Conservation (phyloP, 495 filamentous ascomycete genomes). For the Lepidopterella palustris region DNA sequence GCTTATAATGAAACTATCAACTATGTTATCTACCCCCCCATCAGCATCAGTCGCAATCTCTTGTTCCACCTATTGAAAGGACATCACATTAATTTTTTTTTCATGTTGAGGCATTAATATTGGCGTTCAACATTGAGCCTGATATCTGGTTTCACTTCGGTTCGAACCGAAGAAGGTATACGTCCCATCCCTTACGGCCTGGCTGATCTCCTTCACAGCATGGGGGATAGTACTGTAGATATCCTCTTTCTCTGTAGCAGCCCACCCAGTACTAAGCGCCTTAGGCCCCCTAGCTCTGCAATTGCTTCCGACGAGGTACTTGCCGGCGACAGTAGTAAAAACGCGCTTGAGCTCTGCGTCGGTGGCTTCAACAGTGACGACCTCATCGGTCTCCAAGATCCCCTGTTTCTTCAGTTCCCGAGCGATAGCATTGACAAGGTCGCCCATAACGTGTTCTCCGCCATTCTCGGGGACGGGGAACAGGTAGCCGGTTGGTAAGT, state of each 20-base stretch:
- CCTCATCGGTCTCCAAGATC: neutral
- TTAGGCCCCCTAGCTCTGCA: neutral
- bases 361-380: neutral
- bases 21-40: too few species aligned
- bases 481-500: neutral
- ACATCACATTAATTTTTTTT: too few species aligned
- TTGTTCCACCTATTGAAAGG: too few species aligned
- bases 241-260: neutral
- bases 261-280: neutral
- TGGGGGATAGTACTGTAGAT: too few species aligned
- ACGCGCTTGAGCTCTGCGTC: neutral
- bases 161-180: neutral
- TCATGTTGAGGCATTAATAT: too few species aligned
- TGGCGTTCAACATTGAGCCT: slow-evolving; percentile 15
- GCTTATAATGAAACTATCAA: too few species aligned
- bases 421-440: neutral
- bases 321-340: neutral
- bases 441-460: neutral
- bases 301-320: neutral
- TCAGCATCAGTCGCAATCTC: too few species aligned
- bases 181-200: neutral
- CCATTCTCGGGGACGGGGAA: neutral
- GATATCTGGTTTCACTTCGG: neutral
- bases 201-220: neutral
- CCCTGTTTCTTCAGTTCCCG: neutral